Conservation (phyloP, 148 eudicot species). For the Camellia japonica region DNA sequence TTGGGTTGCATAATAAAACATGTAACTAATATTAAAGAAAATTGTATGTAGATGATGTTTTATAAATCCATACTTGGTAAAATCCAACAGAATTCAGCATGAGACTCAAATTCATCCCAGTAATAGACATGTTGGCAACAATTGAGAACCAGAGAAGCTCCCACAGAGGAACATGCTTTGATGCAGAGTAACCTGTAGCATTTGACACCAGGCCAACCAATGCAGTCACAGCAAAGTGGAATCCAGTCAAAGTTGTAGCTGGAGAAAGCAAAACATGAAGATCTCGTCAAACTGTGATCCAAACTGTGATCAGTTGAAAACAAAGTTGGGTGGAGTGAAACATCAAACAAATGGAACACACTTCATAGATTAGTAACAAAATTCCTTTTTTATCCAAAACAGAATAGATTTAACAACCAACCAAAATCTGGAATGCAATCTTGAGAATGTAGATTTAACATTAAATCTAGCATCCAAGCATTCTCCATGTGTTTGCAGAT, state of each 20-base stretch:
- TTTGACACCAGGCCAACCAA: slow-evolving; percentile 71
- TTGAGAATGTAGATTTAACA: too few relatives aligned
- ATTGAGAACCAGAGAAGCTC: slow-evolving; percentile 84
- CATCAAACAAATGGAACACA: not conserved
- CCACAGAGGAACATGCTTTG: slow-evolving; percentile 79
- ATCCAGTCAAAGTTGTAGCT: slow-evolving; percentile 88
- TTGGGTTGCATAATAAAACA: not conserved
- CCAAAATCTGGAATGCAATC: too few relatives aligned
- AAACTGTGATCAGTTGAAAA: not conserved
- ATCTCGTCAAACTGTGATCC: not conserved
- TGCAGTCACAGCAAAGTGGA: slow-evolving; percentile 83
- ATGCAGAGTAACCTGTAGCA: slow-evolving; percentile 68
- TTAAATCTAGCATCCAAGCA: too few relatives aligned
- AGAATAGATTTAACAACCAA: not conserved
- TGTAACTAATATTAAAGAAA: not conserved
- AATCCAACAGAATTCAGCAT: slow-evolving; percentile 94
- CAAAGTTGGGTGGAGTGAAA: not conserved
- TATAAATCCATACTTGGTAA: slow-evolving; percentile 59
- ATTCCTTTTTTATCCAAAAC: not conserved
- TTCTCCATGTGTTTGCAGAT: too few relatives aligned
- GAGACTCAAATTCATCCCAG: slow-evolving; percentile 87
- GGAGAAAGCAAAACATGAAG: slow-evolving; percentile 26
- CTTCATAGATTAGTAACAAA: not conserved
- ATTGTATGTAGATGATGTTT: not conserved
- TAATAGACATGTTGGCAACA: slow-evolving; percentile 81